These are phyloP conservation scores for Polychaeton citri DNA, from an alignment of 2,329 filamentous ascomycete genomes.

Conservation along the genomic window DNA sequence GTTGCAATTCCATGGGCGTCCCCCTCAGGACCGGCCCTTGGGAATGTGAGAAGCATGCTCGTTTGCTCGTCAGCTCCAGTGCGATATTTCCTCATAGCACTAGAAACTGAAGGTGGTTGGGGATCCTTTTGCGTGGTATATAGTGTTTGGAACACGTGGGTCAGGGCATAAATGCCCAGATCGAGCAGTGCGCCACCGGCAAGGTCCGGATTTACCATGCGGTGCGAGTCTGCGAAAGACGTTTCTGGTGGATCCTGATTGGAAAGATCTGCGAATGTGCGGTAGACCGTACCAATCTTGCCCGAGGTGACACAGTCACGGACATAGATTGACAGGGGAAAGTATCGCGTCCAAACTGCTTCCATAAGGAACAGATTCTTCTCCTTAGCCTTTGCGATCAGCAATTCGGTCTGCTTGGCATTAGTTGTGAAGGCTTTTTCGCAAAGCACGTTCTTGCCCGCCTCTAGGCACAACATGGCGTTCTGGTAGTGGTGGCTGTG, in stretches of 20 bases:
- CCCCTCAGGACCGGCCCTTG: slow-evolving; percentile 36
- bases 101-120: slow-evolving; percentile 53
- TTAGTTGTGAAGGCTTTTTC: slow-evolving; percentile 86
- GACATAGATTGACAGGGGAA: slow-evolving; percentile 67
- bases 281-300: slow-evolving; percentile 41
- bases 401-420: slow-evolving; percentile 58
- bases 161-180: slow-evolving; percentile 76
- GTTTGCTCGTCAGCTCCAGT: slow-evolving; percentile 68
- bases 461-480: slow-evolving; percentile 67
- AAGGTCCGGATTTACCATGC: slow-evolving; percentile 72
- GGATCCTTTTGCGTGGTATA: slow-evolving; percentile 64
- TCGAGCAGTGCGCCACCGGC: slow-evolving; percentile 75
- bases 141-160: slow-evolving; percentile 81
- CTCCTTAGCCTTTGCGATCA: slow-evolving; percentile 57
- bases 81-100: slow-evolving; percentile 56
- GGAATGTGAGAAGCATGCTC: slow-evolving; percentile 66
- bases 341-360: slow-evolving; percentile 74
- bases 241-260: slow-evolving; percentile 49
- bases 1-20: slow-evolving; percentile 53
- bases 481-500: slow-evolving; percentile 93
- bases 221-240: slow-evolving; percentile 47
- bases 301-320: slow-evolving; percentile 49
- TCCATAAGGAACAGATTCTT: slow-evolving; percentile 69
- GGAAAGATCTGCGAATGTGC: slow-evolving; percentile 44
- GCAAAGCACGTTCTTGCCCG: slow-evolving; percentile 78